phyloP scores from a whole-genome alignment of 306 rosid genomes.

The Psophocarpus tetragonolobus region DNA sequence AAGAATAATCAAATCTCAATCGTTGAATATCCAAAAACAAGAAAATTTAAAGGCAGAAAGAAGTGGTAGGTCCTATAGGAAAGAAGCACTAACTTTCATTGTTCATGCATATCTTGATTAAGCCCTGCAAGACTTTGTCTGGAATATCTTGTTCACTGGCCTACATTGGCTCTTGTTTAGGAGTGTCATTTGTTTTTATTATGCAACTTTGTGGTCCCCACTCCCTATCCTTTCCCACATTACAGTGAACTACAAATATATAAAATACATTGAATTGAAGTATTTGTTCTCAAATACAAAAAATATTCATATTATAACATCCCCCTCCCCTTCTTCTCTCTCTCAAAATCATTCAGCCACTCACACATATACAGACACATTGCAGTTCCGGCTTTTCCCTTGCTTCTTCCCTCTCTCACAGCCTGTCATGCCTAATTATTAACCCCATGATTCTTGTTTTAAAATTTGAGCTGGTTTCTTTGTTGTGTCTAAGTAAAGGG shows the following conservation, averaged over 20 bases:
- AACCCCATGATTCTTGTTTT: conserved; percentile 50
- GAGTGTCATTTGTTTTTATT: conserved; percentile 46
- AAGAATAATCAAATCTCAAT: conserved; percentile 47
- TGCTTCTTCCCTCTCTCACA: conserved; percentile 71
- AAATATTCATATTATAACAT: conserved; percentile 24
- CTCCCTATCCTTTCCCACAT: conserved; percentile 39
- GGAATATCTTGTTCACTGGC: conserved; percentile 85
- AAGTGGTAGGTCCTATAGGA: conserved; percentile 39
- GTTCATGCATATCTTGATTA: conserved; percentile 59
- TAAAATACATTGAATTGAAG: conserved; percentile 30
- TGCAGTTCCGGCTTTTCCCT: conserved; percentile 48
- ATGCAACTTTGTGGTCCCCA: conserved; percentile 51
- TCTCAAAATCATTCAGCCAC: conserved; percentile 35
- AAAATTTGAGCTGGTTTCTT: conserved; percentile 34
- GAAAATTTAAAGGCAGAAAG: background rate
- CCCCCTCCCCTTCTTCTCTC: conserved; percentile 30
- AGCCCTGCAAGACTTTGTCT: conserved; percentile 61
- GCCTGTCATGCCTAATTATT: conserved; percentile 94
- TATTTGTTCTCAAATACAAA: conserved; percentile 26
- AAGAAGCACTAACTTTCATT: conserved; percentile 56
- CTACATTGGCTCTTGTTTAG: conserved; percentile 58
- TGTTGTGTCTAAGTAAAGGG: conserved; percentile 47
- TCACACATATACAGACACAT: conserved; percentile 57
- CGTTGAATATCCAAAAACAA: conserved; percentile 34
- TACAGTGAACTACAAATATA: conserved; percentile 35